Conservation (phyloP, 257 asterid species). For the Plectranthus barbatus region DNA sequence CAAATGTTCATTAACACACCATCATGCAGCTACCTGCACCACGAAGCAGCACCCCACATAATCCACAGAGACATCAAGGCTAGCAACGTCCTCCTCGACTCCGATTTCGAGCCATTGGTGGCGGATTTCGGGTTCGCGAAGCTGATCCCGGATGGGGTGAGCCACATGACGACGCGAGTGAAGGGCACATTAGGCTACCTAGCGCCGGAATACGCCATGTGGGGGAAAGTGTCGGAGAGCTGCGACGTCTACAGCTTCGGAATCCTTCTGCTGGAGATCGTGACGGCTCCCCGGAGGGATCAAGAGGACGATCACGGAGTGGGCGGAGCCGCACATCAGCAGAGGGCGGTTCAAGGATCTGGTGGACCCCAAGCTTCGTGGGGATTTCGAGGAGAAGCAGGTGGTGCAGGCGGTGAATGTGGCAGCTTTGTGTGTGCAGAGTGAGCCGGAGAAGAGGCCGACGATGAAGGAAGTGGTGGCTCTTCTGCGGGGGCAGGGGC, state of each 20-base stretch:
- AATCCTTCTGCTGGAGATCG: slow-evolving; percentile 55
- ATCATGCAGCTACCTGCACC: slow-evolving; percentile 57
- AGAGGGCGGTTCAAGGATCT: slow-evolving; percentile 48
- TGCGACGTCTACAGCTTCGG: slow-evolving; percentile 83
- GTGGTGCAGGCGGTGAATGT: slow-evolving; percentile 33
- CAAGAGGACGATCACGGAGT: slow-evolving; percentile 65
- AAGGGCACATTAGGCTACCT: slow-evolving; percentile 76
- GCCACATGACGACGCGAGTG: slow-evolving; percentile 66
- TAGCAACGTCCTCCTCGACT: slow-evolving; percentile 67
- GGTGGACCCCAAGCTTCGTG: slow-evolving; percentile 44
- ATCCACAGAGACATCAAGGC: slow-evolving; percentile 83
- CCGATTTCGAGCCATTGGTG: slow-evolving; percentile 53
- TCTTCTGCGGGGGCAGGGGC: slow-evolving; percentile 34
- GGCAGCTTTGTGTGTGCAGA: slow-evolving; percentile 42
- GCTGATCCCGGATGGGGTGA: slow-evolving; percentile 62
- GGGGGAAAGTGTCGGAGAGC: slow-evolving; percentile 75
- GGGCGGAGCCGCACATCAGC: slow-evolving; percentile 48
- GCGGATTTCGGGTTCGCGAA: slow-evolving; percentile 85
- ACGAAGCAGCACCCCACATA: slow-evolving; percentile 71
- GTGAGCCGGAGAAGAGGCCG: slow-evolving; percentile 54
- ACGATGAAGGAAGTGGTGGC: slow-evolving; percentile 52
- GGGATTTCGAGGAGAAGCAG: slow-evolving; percentile 50
- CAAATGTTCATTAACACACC: too few relatives aligned
- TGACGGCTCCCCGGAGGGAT: slow-evolving; percentile 54
- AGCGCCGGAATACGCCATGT: slow-evolving; percentile 84